phyloP scores from a whole-genome alignment of 2,329 filamentous ascomycete genomes.

The Chaetothyriales sp. region DNA sequence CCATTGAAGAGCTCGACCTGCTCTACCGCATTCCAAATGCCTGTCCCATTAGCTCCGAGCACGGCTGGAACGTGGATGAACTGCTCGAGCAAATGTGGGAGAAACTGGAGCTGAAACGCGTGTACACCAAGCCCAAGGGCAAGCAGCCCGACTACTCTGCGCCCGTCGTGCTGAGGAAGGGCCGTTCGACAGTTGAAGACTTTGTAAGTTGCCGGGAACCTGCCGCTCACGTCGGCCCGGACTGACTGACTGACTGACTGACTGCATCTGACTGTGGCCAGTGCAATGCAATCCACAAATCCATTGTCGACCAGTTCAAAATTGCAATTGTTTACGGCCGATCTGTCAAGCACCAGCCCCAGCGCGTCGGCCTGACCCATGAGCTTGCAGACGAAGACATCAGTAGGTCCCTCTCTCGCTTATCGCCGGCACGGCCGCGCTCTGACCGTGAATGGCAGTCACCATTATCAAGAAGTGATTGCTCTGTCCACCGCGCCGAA shows the following conservation, averaged over 20 bases:
- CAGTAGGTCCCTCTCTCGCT: slow-evolving; percentile 44
- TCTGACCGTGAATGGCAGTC: slow-evolving; percentile 14
- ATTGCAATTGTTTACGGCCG: slow-evolving; percentile 92
- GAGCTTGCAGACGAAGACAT: slow-evolving; percentile 96
- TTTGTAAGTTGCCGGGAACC: slow-evolving; percentile 64
- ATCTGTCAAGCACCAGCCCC: slow-evolving; percentile 96
- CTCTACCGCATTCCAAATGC: slow-evolving; percentile 95
- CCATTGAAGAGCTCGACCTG: slow-evolving; percentile 91
- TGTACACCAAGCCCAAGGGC: slow-evolving; percentile 98
- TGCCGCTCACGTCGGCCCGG: slow-evolving; percentile 17
- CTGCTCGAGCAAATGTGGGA: slow-evolving; percentile 98
- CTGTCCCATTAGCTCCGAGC: slow-evolving; percentile 91
- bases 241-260: slow-evolving; percentile 27
- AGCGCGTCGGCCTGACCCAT: slow-evolving; percentile 80
- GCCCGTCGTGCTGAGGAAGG: slow-evolving; percentile 76
- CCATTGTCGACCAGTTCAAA: slow-evolving; percentile 90
- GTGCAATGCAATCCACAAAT: slow-evolving; percentile 96
- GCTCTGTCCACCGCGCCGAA: background rate
- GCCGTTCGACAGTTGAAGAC: slow-evolving; percentile 81
- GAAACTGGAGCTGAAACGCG: slow-evolving; percentile 74
- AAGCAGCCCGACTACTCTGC: slow-evolving; percentile 81
- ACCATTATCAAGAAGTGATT: slow-evolving; percentile 26
- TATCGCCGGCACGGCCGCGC: background rate
- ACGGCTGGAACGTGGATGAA: slow-evolving; percentile 97
- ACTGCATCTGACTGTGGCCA: slow-evolving; percentile 29